Evolutionary conservation across 345 rosid species (phyloP), one percentile per base, ranked within the genome.

Genomic region (Corchorus capsularis): DNA sequence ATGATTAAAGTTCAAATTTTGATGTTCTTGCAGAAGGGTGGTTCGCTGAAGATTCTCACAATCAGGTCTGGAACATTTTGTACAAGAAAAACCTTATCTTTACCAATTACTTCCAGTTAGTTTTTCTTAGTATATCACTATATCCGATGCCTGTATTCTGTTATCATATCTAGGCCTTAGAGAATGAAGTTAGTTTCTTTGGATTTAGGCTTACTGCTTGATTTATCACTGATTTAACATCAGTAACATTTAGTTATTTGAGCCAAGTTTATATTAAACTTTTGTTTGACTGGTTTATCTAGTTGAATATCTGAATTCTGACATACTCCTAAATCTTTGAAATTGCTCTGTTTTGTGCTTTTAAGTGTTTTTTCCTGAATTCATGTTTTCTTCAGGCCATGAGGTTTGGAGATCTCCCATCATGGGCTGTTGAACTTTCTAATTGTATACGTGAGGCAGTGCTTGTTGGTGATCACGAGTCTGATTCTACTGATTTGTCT

Each of bases 401-500:
- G 99, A 93, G 93, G 73, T 93, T 95, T 78, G 97, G 98, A 45
- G 84, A 90, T 87, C 92, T 95, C 43, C 99, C 99, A 4, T 75
- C 77, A 7, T 95, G 96, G 98, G 96, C 93, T 67, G 79, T 56
- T 47, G 77, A 88, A 47, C 85, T 93, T 50, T 84, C 91, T 59
- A 52, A 75, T 74, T 84, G 90, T 64, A 84, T 95, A 56, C 90
- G 70, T 2, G 86, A 90, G 62, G 81, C 73, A 2, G 82, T 91
- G 10, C 77, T 84, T 43, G 15, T 74, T 1, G 80, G 85, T 50
- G 87, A 79, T 75, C 66, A 73, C 35, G 72, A 32, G 53, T 66
- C 65, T 35, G 89, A 81, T 35, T 75, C 79, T 46, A 63, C 53
- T 53, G 77, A 69, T 20, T 65, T 47, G 27, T 66, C 45, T 61